phyloP scores from a whole-genome alignment of 2,329 filamentous ascomycete genomes.

The Pseudohalonectria lignicola region DNA sequence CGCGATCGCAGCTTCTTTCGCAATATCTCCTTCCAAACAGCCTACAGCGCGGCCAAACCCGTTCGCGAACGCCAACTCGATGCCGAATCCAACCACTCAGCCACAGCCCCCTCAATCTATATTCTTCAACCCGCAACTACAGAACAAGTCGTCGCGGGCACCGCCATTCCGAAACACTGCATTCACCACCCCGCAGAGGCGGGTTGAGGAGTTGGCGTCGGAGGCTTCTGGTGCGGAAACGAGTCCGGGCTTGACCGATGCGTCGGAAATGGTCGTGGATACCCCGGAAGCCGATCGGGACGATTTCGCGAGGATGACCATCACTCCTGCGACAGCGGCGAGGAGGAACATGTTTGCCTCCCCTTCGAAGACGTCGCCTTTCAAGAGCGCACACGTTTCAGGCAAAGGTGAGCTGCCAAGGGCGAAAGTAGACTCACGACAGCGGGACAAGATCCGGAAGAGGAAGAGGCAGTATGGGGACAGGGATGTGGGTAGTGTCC shows the following conservation, averaged over 20 bases:
- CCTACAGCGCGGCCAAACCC: constrained; percentile 10
- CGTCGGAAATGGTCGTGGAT: constrained; percentile 39
- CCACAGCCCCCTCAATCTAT: constrained; percentile 26
- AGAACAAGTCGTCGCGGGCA: constrained; percentile 32
- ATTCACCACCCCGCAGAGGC: constrained; percentile 52
- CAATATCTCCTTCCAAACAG: constrained; percentile 9
- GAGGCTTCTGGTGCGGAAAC: constrained; percentile 48
- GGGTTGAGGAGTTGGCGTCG: constrained; percentile 41
- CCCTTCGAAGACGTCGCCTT: neutral
- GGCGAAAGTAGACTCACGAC: constrained; percentile 26
- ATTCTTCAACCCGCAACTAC: constrained; percentile 32
- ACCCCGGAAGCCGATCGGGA: constrained; percentile 39
- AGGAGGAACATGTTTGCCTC: constrained; percentile 7
- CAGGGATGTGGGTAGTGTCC: constrained; percentile 39
- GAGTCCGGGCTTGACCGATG: constrained; percentile 48
- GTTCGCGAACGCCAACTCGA: constrained; percentile 9
- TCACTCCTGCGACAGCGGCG: constrained; percentile 34
- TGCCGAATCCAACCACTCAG: constrained; percentile 9
- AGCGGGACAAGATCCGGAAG: constrained; percentile 38
- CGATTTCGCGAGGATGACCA: constrained; percentile 28
- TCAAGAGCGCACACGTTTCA: constrained; percentile 18
- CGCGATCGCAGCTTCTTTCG: constrained; percentile 11
- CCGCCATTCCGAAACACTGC: constrained; percentile 51
- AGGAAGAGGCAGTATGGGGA: constrained; percentile 40
- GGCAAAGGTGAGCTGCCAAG: constrained; percentile 56